Evolutionary conservation across 352 stramenopile genomes (phyloP), one percentile per base, ranked within the genome.

Genomic region (Phytopythium boreale): DNA sequence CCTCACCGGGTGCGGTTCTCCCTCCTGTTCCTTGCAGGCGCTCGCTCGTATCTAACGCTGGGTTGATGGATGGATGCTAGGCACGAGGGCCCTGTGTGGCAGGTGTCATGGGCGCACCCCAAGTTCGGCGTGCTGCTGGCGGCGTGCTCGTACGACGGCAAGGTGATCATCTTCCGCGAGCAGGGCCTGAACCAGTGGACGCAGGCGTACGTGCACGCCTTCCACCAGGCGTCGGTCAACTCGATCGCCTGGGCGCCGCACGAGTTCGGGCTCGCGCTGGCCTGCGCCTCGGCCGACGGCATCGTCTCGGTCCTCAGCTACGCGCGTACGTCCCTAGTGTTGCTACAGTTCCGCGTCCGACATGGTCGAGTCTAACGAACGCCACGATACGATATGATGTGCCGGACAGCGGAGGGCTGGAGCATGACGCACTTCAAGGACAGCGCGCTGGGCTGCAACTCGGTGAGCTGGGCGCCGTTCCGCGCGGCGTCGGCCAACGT

Each of bases 91-190:
- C 97, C 98, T 1, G 97, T 99, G 53, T 99, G 97, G 97, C 92
- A 99, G 82, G 89, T 99, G 6, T 84, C 90, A 3, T 99, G 98
- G 98, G 95, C 97, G 11, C 98, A 99, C 79, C 98, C 98, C n/a
- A 99, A 97, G 72, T 98, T 98, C 70, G 96, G 96, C 46, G 89
- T 95, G 49, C 65, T 99, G 56, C 78, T 99, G 24, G 97, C 97
- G 37, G 98, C 93, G 39, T 99, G 96, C 76, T 98, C 89, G 36
- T 99, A 99, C 77, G 97, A 99, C 74, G 94, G 95, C 59, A 98
- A 96, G 57, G 96, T 99, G 4, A 92, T 99, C 62, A 97, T 99
- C 70, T 97, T 98, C 81, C 87, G 92, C 26, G 97, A 99, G 80
- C 87, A 92, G 64, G 87, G 88, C 50, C 77, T 95, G 39, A 93